Evolutionary conservation across 148 eudicot genomes (phyloP).

Genomic region (Spergularia marina): DNA sequence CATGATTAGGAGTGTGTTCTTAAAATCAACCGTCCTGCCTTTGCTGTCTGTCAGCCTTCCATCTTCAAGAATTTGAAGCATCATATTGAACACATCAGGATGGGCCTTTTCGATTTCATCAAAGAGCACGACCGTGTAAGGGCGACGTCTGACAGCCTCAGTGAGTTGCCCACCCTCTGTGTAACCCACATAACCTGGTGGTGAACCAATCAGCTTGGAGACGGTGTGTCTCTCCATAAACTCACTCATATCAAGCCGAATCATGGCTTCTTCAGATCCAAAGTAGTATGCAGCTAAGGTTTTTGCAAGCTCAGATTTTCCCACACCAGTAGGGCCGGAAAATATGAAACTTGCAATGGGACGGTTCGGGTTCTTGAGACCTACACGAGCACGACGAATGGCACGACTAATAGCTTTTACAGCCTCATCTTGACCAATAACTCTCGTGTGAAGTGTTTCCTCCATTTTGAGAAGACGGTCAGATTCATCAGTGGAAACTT

Average conservation of each 20-base stretch:
- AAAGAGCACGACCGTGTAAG: conserved; percentile 76
- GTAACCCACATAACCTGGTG: conserved; percentile 89
- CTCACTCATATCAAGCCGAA: conserved; percentile 89
- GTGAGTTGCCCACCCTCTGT: conserved; percentile 93
- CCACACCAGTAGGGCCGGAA: conserved; percentile 89
- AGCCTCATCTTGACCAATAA: conserved; percentile 94
- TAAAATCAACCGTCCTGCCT: conserved; percentile 84
- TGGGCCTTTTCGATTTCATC: conserved; percentile 97
- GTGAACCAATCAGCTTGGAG: conserved; percentile 88
- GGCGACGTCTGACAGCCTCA: conserved; percentile 81
- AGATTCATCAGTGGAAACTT: conserved; percentile 81
- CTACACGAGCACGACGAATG: conserved; percentile 90
- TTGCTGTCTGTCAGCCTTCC: conserved; percentile 91
- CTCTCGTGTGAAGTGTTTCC: conserved; percentile 70
- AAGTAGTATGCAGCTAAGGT: conserved; percentile 80
- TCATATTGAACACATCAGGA: conserved; percentile 89
- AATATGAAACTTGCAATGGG: conserved; percentile 95
- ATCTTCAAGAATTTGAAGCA: conserved; percentile 96
- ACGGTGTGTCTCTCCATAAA: conserved; percentile 92
- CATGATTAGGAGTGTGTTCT: conserved; percentile 85
- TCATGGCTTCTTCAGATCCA: conserved; percentile 92
- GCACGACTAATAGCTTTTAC: conserved; percentile 86
- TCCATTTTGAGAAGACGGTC: conserved; percentile 93
- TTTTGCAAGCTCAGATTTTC: conserved; percentile 87
- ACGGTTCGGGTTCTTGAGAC: conserved; percentile 85